A percentile compares a stretch with the other conserved stretches of the same genome.
These are phyloP conservation scores for Ploettnerulaceae sp. DNA, from an alignment of 2,329 filamentous ascomycete species.

Conservation along the genomic window DNA sequence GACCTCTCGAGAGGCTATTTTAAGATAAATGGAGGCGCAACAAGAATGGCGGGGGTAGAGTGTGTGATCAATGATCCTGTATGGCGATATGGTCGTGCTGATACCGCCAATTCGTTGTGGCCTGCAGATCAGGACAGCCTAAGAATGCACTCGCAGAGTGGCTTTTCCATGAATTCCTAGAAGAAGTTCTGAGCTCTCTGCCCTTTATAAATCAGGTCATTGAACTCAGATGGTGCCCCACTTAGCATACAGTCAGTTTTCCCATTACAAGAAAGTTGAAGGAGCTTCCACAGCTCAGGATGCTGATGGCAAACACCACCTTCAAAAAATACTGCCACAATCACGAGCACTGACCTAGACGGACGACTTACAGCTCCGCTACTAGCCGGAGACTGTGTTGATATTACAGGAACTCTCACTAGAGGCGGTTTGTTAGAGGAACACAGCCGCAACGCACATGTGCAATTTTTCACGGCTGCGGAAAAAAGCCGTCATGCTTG, in stretches of 20 bases:
- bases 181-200: conserved; percentile 36
- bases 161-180: conserved; percentile 49
- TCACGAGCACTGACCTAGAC: conserved; percentile 30
- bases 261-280: conserved; percentile 7
- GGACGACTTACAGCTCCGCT: conserved; percentile 39
- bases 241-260: not conserved
- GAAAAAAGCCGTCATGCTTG: conserved; percentile 36
- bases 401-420: conserved; percentile 35
- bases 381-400: conserved; percentile 38
- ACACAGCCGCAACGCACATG: conserved; percentile 37
- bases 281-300: too few relatives aligned
- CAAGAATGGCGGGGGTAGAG: conserved; percentile 4
- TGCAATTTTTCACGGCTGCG: conserved; percentile 35
- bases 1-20: conserved; percentile 20
- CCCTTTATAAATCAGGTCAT: conserved; percentile 35
- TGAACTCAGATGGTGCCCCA: not conserved
- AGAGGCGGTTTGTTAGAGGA: conserved; percentile 33
- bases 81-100: conserved; percentile 39
- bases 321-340: conserved; percentile 15
- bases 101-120: conserved; percentile 38
- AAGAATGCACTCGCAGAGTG: conserved; percentile 43
- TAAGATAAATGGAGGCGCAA: conserved; percentile 11
- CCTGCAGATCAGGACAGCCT: conserved; percentile 46
- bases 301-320: conserved; percentile 1
- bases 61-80: conserved; percentile 40